phyloP scores from a whole-genome alignment of 495 filamentous ascomycete species.

The Penicillium bialowiezense region DNA sequence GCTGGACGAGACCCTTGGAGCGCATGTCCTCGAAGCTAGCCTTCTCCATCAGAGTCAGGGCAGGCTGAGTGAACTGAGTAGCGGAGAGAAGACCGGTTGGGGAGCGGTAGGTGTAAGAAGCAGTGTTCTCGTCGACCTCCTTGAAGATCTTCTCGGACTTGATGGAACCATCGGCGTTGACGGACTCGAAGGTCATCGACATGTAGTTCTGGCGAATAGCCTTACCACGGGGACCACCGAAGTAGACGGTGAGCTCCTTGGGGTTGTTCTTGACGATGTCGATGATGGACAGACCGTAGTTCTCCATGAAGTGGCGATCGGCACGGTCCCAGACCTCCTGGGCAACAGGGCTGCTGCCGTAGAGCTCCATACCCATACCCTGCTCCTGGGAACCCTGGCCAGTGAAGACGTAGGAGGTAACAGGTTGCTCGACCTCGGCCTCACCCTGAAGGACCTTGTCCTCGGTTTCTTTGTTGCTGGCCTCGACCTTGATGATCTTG shows the following conservation, averaged over 20 bases:
- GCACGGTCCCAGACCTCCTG: slow-evolving; percentile 98
- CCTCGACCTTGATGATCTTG: slow-evolving; percentile 98
- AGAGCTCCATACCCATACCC: slow-evolving; percentile 99
- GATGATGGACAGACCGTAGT: slow-evolving; percentile 96
- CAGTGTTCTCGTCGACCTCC: slow-evolving; percentile 85
- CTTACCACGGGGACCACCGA: slow-evolving; percentile 94
- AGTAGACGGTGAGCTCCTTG: slow-evolving; percentile 97
- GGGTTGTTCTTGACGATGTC: slow-evolving; percentile 99
- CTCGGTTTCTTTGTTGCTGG: slow-evolving; percentile 86
- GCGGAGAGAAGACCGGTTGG: slow-evolving; percentile 94
- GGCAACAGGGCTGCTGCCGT: slow-evolving; percentile 85
- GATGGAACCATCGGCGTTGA: slow-evolving; percentile 82
- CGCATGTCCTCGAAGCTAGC: slow-evolving; percentile 99
- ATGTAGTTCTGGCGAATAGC: slow-evolving; percentile 98
- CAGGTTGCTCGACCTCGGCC: slow-evolving; percentile 98
- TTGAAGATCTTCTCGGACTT: slow-evolving; percentile 99
- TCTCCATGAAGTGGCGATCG: slow-evolving; percentile 97
- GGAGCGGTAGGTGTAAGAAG: slow-evolving; percentile 94
- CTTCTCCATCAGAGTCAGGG: slow-evolving; percentile 98
- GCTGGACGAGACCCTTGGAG: slow-evolving; percentile 90
- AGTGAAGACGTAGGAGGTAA: slow-evolving; percentile 95
- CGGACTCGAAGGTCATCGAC: slow-evolving; percentile 99
- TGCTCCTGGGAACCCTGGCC: slow-evolving; percentile 98
- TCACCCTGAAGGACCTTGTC: slow-evolving; percentile 94
- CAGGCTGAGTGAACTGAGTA: slow-evolving; percentile 97